Evolutionary conservation across 352 stramenopile species (phyloP), one percentile per base, ranked within the genome.

Genomic region (Pythium monospermum): DNA sequence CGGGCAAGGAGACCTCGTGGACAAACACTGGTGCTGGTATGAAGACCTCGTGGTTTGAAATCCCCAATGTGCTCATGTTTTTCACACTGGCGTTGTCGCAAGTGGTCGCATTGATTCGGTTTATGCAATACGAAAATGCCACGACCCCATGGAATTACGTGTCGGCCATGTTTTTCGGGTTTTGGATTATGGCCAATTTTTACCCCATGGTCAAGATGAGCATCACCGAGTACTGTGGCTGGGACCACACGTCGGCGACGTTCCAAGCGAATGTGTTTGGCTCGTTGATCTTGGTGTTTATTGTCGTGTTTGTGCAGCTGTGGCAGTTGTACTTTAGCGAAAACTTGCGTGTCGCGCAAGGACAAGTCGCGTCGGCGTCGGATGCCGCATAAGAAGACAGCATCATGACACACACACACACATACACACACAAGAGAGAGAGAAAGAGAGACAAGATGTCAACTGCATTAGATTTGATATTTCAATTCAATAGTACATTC

Each of bases 171-270:
- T 94, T 94, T 61, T 93, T 94, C 47, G 84, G 84, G 44, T 85
- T 88, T 53, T 94, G 85, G 66, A 77, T 91, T 49, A 89, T 90
- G 80, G 74, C 64, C 50, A 73, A 94, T 57, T 87, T 87, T 51
- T 91, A 90, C 70, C 84, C 84, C 45, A 94, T 94, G 84, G 84
- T 94, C 52, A 91, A 91, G 73, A 94, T 94, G 84, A 94, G 84
- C 70, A 85, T 94, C 61, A 86, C 77, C 21, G 78, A 90, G 69
- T 94, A 94, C 73, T 91, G 76, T 73, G 83, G 83, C 11, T 94
- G 83, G 83, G 80, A 91, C 58, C 83, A 94, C 76, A 94, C 79
- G 23, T 55, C 69, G 13, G 77, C 80, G 22, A 94, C 83, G 7
- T 91, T 91, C 65, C 78, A 78, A 38, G 83, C 79, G 3, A 92